phyloP scores from a whole-genome alignment of 176 grass and related monocot genomes.

The barley (Hordeum vulgare) region MorexV3_pseudomolecules_assembly NC_058520.1:149228618-149229117 shows the following conservation, averaged over 20 bases:
- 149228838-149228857: background rate
- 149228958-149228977: background rate
- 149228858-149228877: too few species aligned
- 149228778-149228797: background rate
- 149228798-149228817: background rate
- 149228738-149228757: conserved; percentile 39
- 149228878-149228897: background rate
- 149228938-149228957: background rate
- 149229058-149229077: too few species aligned
- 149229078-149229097: too few species aligned
- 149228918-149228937: too few species aligned
- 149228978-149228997: too few species aligned
- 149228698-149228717: conserved; percentile 87
- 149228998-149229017: too few species aligned
- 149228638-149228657: background rate
- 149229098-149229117: too few species aligned
- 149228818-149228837: conserved; percentile 20
- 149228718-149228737: conserved; percentile 82
- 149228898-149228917: background rate
- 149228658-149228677: conserved; percentile 14
- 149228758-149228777: background rate
- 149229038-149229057: too few species aligned
- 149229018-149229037: too few species aligned
- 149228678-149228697: conserved; percentile 51
- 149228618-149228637: conserved; percentile 64